Conservation (phyloP, 495 filamentous ascomycete genomes). For the Penicillium robsamsonii region DNA sequence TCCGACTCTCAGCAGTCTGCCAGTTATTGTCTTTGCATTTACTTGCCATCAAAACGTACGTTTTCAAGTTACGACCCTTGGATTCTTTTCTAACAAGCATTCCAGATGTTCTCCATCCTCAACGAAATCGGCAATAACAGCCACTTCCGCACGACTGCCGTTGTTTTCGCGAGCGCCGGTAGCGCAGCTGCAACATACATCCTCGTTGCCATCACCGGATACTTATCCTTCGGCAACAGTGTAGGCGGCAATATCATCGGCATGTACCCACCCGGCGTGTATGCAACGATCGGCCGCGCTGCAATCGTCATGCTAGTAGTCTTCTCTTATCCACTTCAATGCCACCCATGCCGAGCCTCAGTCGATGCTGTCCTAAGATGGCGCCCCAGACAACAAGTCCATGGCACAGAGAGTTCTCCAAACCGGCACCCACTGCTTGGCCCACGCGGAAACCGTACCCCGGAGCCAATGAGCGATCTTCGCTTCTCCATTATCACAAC, state of each 20-base stretch:
- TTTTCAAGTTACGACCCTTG: not conserved
- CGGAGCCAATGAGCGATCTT: conserved; percentile 72
- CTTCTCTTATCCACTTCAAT: conserved; percentile 93
- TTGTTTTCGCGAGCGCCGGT: conserved; percentile 81
- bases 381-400: conserved; percentile 59
- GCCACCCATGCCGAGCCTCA: conserved; percentile 91
- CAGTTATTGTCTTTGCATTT: conserved; percentile 96
- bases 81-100: conserved; percentile 10
- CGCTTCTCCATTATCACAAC: conserved; percentile 91
- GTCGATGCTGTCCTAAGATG: conserved; percentile 90
- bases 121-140: conserved; percentile 91
- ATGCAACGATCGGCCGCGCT: conserved; percentile 86
- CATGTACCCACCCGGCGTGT: conserved; percentile 81
- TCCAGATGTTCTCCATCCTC: conserved; percentile 95
- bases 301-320: conserved; percentile 96
- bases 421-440: conserved; percentile 44
- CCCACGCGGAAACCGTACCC: conserved; percentile 31
- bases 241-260: conserved; percentile 88
- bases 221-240: conserved; percentile 86
- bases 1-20: conserved; percentile 77
- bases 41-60: conserved; percentile 96
- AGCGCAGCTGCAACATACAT: conserved; percentile 77
- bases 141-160: conserved; percentile 73
- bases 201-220: conserved; percentile 90
- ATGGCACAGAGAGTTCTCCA: conserved; percentile 44